Conservation (phyloP, 345 rosid genomes). For the Toxicodendron radicans region DNA sequence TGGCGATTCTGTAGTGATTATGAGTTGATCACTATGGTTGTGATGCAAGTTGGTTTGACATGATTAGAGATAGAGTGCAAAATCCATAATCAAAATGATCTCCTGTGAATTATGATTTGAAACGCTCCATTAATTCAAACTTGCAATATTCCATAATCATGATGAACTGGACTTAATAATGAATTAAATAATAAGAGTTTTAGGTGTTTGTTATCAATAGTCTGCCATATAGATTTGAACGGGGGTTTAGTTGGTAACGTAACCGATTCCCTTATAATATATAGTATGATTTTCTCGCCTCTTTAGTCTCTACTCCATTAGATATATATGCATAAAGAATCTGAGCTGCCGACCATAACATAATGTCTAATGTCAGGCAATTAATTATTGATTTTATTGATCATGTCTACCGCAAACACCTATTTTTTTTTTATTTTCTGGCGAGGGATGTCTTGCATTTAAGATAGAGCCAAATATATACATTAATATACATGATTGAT, state of each 20-base stretch:
- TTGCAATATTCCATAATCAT: not conserved
- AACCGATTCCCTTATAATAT: not conserved
- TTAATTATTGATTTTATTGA: not conserved
- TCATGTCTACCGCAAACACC: not conserved
- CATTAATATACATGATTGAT: too few species aligned
- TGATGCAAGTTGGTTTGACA: not conserved
- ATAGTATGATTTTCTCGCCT: not conserved
- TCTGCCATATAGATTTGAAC: not conserved
- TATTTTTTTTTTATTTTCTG: not conserved
- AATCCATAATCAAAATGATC: not conserved
- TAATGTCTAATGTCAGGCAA: not conserved
- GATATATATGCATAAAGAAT: not conserved
- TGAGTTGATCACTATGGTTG: not conserved
- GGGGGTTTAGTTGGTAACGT: not conserved
- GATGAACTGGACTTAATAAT: not conserved
- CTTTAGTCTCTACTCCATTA: not conserved
- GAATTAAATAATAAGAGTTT: not conserved
- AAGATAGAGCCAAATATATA: too few species aligned
- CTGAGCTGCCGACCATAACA: slow-evolving; percentile 8
- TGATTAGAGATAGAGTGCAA: not conserved
- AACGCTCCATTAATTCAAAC: not conserved
- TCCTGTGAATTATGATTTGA: too few species aligned
- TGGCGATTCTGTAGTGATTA: not conserved
- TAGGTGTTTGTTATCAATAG: not conserved
- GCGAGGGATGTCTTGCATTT: not conserved